phyloP scores from a whole-genome alignment of 768 basidiomycete species.

The Mycena pura region DNA sequence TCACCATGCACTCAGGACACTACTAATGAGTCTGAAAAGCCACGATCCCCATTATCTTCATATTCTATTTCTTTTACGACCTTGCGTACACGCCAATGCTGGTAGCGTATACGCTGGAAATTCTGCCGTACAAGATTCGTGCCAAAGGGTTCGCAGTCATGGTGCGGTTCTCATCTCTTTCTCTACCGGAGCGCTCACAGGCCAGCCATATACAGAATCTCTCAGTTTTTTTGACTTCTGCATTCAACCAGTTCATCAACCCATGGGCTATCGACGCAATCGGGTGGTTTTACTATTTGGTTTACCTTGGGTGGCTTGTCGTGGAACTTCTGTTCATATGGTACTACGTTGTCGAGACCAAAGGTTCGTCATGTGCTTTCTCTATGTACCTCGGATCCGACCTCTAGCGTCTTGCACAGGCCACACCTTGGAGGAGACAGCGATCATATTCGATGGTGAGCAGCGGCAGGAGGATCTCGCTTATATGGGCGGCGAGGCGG shows the following conservation, averaged over 20 bases:
- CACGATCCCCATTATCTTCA: slow-evolving; percentile 71
- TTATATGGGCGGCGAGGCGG: slow-evolving; percentile 56
- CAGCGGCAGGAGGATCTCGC: slow-evolving; percentile 50
- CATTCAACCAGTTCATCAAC: slow-evolving; percentile 84
- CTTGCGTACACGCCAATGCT: slow-evolving; percentile 78
- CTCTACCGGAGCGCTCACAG: neutral
- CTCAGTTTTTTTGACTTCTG: slow-evolving; percentile 65
- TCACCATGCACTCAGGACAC: neutral
- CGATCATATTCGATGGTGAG: slow-evolving; percentile 73
- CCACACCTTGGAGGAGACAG: slow-evolving; percentile 76
- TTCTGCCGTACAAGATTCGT: slow-evolving; percentile 79
- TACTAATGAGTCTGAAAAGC: slow-evolving; percentile 41
- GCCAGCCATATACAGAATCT: slow-evolving; percentile 57
- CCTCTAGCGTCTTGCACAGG: slow-evolving; percentile 39
- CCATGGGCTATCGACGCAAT: slow-evolving; percentile 71
- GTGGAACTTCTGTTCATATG: slow-evolving; percentile 66
- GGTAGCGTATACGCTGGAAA: slow-evolving; percentile 70
- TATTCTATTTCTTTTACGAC: slow-evolving; percentile 62
- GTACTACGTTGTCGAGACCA: slow-evolving; percentile 65
- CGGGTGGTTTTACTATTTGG: slow-evolving; percentile 67
- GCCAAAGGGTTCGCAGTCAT: slow-evolving; percentile 83
- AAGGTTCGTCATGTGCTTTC: slow-evolving; percentile 47
- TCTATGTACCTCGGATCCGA: neutral
- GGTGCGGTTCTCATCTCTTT: slow-evolving; percentile 41
- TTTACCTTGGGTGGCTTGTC: slow-evolving; percentile 69